Conservation (phyloP, 805 yeast genomes). For the Metschnikowia gelsemii region DNA sequence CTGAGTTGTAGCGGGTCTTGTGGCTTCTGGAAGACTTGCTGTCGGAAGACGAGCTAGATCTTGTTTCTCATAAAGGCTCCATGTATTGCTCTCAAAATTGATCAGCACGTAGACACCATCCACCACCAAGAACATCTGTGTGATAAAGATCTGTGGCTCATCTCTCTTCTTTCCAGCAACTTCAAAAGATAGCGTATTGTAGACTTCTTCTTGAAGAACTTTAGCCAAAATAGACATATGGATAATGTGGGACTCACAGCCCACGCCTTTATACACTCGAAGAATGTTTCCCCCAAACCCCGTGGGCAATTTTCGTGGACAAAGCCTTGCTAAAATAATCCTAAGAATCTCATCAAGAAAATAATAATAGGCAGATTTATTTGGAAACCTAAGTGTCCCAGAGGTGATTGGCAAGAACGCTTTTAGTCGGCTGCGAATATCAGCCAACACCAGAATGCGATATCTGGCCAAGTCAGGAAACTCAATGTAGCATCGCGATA, state of each 20-base stretch:
- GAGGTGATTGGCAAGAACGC: conserved; percentile 5
- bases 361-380: conserved; percentile 1
- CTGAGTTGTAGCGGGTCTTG: conserved; percentile 1
- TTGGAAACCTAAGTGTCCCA: conserved; percentile 9
- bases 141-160: conserved; percentile 1
- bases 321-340: conserved; percentile 7
- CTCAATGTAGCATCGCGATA: conserved; percentile 18
- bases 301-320: neutral
- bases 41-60: conserved; percentile 11
- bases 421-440: conserved; percentile 6
- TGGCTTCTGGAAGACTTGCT: neutral
- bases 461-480: conserved; percentile 9
- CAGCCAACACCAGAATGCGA: conserved; percentile 6
- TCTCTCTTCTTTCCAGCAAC: conserved; percentile 1
- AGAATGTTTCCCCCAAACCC: conserved; percentile 16
- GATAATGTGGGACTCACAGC: conserved; percentile 8
- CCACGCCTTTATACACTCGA: conserved; percentile 15
- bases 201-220: conserved; percentile 14
- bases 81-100: conserved; percentile 5
- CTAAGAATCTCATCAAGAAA: conserved; percentile 5
- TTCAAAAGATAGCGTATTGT: conserved; percentile 4
- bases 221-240: conserved; percentile 15
- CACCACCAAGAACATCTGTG: conserved; percentile 11
- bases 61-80: conserved; percentile 7
- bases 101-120: conserved; percentile 12